phyloP scores from a whole-genome alignment of 495 filamentous ascomycete genomes.

The Daldinia grandis region DNA sequence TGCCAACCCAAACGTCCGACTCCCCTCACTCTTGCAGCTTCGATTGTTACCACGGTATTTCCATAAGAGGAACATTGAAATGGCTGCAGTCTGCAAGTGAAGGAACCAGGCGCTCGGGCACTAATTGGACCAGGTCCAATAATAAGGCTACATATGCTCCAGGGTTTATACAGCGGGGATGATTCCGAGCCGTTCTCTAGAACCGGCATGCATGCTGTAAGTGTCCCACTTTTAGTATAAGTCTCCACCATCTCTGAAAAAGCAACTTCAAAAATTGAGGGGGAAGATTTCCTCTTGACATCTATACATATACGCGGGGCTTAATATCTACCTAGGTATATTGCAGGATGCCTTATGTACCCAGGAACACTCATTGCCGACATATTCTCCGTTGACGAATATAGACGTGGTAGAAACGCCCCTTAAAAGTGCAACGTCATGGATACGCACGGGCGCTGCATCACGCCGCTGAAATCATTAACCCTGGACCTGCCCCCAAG shows the following conservation, averaged over 20 bases:
- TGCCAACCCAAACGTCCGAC: neutral
- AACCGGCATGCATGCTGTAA: neutral
- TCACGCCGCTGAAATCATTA: slow-evolving; percentile 52
- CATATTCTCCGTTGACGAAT: slow-evolving; percentile 4
- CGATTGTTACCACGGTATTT: slow-evolving; percentile 1
- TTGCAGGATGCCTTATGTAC: neutral
- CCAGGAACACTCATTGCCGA: neutral
- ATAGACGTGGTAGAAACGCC: neutral
- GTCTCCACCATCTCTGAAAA: neutral
- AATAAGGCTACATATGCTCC: slow-evolving; percentile 2
- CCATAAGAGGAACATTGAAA: slow-evolving; percentile 17
- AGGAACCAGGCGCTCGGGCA: slow-evolving; percentile 29
- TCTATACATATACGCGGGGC: neutral
- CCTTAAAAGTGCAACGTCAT: slow-evolving; percentile 22
- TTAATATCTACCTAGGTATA: neutral
- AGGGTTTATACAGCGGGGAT: slow-evolving; percentile 30
- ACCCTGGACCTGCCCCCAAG: slow-evolving; percentile 73
- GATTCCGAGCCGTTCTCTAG: slow-evolving; percentile 28
- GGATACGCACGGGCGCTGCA: slow-evolving; percentile 20
- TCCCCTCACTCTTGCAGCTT: neutral
- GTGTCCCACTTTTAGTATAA: slow-evolving; percentile 13
- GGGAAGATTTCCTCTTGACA: neutral
- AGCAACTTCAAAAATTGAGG: slow-evolving; percentile 6
- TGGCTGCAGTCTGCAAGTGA: neutral
- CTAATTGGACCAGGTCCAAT: slow-evolving; percentile 23